Base-by-base conservation (phyloP, 2,329 filamentous ascomycete species). In the Aspergillus caelatus region DNA sequence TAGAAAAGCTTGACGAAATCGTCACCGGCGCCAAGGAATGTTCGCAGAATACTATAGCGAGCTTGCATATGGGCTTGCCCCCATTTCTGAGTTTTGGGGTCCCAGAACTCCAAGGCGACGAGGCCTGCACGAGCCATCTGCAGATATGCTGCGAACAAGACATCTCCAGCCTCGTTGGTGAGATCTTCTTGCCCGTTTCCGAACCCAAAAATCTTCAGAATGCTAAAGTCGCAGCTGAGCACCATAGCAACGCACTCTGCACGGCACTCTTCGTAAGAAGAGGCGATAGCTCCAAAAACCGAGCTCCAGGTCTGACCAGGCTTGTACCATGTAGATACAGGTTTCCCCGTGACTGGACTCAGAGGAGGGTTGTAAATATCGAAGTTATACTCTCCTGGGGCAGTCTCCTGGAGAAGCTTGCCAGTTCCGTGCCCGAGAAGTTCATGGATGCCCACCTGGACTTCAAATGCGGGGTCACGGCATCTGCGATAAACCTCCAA, bases 191-290 rank as follows among this genome's bases (percentile, higher is more conserved):
- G 86, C 23, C 93, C 93, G 70, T 96, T 86, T 32, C 93, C 94
- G 65, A 94, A 95, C 30, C 94, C 94, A 71, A 98, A 98, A 74
- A 97, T 94, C 76, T 93, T 86, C 23, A 98, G 85, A 57, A 96
- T 92, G 12, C 88, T 85, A 74, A 96, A 97, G 72, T 97, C 94
- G 78, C 94, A 96, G 73, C 89, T 88, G 5, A 98, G 83, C 48
- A 89, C 89, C 93, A 97, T 97, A 58, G 94, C 94, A 12, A 97
- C 94, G 71, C 93, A 91, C 77, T 98, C 94, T 5, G 94, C 94
- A 61, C 94, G 89, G 77, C 94, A 98, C 79, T 98, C 94, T 79
- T 98, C 94, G 73, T 97, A 97, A 19, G 90, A 92, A 4, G 91
- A 92, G 43, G 94, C 93, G 67, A 96, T 88, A 65, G 91, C 88